Percentiles rank a stretch among this genome's conserved stretches.
Evolutionary conservation across 495 filamentous ascomycete species (phyloP).

Genomic region (Hypoxylon lenormandii): DNA sequence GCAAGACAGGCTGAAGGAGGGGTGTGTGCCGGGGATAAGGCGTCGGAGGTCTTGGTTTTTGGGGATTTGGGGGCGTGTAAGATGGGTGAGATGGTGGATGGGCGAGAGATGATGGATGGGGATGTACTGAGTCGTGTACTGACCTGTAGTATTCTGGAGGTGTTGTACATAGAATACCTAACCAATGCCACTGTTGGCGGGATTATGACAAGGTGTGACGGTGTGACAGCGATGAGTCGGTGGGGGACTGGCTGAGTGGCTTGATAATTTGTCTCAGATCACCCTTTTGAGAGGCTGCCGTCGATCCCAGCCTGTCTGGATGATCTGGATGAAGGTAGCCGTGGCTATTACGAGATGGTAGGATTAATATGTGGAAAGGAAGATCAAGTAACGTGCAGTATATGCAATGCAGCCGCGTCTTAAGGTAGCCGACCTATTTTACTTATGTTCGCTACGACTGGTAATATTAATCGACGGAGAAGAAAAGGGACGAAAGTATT

Average conservation of each 20-base stretch:
- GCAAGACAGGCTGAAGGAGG: conserved; percentile 25
- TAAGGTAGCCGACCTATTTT: conserved; percentile 15
- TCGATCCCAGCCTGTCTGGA: conserved; percentile 33
- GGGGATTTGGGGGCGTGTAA: conserved; percentile 18
- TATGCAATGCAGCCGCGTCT: conserved; percentile 37
- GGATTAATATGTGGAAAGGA: conserved; percentile 45
- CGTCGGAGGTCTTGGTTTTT: conserved; percentile 27
- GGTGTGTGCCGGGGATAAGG: conserved; percentile 38
- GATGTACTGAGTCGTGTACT: conserved; percentile 24
- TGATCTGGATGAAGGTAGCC: conserved; percentile 27
- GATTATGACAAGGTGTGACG: neutral
- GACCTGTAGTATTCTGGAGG: conserved; percentile 19
- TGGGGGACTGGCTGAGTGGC: conserved; percentile 41
- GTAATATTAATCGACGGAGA: conserved; percentile 13
- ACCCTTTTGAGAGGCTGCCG: conserved; percentile 21
- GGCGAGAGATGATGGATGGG: neutral
- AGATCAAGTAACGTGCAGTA: conserved; percentile 42
- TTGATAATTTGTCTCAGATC: conserved; percentile 40
- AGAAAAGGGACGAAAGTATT: neutral
- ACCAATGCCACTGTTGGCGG: conserved; percentile 16
- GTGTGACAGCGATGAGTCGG: conserved; percentile 36
- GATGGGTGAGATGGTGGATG: conserved; percentile 18
- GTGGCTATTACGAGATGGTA: conserved; percentile 38
- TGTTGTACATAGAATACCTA: conserved; percentile 38
- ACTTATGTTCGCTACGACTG: conserved; percentile 21